A percentile compares a stretch with the other conserved stretches of the same genome.
Conservation (phyloP, 805 yeast genomes). For the Candida odintsovae region DNA sequence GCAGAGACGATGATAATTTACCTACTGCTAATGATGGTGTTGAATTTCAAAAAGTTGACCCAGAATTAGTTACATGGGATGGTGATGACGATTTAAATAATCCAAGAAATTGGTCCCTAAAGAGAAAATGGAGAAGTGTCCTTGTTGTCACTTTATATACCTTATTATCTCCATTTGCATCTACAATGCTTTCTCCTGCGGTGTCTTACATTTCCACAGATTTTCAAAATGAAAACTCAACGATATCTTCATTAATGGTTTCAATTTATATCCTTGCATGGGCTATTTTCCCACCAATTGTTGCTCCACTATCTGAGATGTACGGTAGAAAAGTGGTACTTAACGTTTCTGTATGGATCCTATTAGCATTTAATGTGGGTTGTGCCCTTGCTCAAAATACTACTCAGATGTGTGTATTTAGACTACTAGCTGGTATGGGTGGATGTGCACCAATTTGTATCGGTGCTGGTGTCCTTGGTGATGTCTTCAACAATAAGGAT, state of each 20-base stretch:
- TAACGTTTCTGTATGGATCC: constrained; percentile 42
- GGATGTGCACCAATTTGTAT: constrained; percentile 65
- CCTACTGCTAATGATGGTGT: constrained; percentile 39
- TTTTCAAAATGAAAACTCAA: constrained; percentile 35
- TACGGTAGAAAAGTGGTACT: constrained; percentile 51
- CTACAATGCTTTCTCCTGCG: constrained; percentile 61
- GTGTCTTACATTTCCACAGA: constrained; percentile 39
- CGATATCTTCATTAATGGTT: constrained; percentile 42
- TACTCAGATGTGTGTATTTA: constrained; percentile 49
- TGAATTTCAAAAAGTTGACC: constrained; percentile 51
- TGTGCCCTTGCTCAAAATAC: constrained; percentile 52
- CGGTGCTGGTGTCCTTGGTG: constrained; percentile 66
- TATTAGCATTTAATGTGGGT: constrained; percentile 46
- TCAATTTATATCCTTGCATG: constrained; percentile 59
- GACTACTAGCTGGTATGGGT: constrained; percentile 62
- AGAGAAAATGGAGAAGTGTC: constrained; percentile 38
- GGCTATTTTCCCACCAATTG: constrained; percentile 55
- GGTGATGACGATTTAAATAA: constrained; percentile 53
- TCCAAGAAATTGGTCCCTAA: constrained; percentile 57
- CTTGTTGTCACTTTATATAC: constrained; percentile 48
- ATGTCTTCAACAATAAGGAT: constrained; percentile 44
- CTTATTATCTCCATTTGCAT: constrained; percentile 54
- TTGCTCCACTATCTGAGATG: constrained; percentile 59
- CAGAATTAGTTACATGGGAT: constrained; percentile 66
- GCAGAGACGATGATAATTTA: constrained; percentile 22